Evolutionary conservation across 2,329 filamentous ascomycete genomes (phyloP), one percentile per base, ranked within the genome.

Genomic region (Neofusicoccum ribis): DNA sequence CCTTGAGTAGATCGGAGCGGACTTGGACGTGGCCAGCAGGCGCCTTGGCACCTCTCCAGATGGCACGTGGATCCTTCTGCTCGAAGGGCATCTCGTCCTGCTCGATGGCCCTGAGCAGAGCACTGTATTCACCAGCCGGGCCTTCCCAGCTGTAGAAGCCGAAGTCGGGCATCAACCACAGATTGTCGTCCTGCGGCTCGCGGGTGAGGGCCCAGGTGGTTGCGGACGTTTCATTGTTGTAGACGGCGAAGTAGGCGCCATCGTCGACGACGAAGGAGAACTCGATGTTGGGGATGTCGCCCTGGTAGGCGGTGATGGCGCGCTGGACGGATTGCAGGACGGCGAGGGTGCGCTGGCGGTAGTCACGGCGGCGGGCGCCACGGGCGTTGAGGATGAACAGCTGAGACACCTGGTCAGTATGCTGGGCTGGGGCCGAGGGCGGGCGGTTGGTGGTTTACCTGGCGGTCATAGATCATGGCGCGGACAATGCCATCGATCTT

Each of bases 311-410:
- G 37, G 82, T 69, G 11, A 87, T 72, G 7, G 84, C 84, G 66
- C 82, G 80, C 70, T 86, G 76, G 68, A 88, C 78, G 68, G 85
- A 82, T 71, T 85, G 81, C 0, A 87, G 78, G 11, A 82, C 80
- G 20, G 84, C 82, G n/a, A 73, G 70, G 12, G 70, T 69, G 15
- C 76, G 75, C 14, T 71, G 69, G 31, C 68, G 62, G 41, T 70
- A 64, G 46, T 70, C 70, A 4, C 63, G 44, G n/a, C 17, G 62
- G 61, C 17, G 62, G 62, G 34, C 70, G 31, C 67, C 68, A 12
- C 67, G 71, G 2, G 69, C 67, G 9, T 74, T 70, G 2, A 77
- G 67, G 37, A 79, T 70, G 54, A 76, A 78, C 39, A 78, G 69
- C 72, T 79, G 39, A 37, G 66, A 37, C n/a, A 39, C 9, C 14